Base-by-base conservation (phyloP, 768 basidiomycete genomes). In the Tylopilus cervinicoccineus region DNA sequence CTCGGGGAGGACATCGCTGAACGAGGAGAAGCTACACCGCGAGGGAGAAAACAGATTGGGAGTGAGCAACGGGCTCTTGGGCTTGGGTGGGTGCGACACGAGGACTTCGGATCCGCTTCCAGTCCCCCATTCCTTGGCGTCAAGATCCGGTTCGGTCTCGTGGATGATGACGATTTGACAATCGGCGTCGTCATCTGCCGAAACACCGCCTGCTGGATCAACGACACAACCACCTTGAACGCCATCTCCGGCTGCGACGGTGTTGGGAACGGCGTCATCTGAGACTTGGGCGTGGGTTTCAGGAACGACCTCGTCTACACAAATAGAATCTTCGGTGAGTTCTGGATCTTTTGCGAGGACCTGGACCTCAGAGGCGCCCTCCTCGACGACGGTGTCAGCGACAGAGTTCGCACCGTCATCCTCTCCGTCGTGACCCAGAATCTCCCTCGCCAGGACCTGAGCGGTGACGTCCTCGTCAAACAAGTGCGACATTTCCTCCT, bases 381-480 rank as follows among this genome's bases (percentile, higher is more conserved):
- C 48, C 36, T 51, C 46, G 43, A 55, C 44, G 29, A 41, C 23
- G 9, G 53, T 59, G 14, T 55, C 53, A 6, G 48, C n/a, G 41
- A 16, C 38, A 5, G 53, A 45, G 4, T 57, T 53, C 13, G 33
- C 22, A 14, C 31, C 29, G 14, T 24, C n/a, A 4, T 52, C 47
- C 20, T 47, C 53, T 11, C 26, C 26, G 26, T 27, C 11, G 9
- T 33, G 14, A 5, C 41, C 52, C 13, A 59, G 20, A 38, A 70
- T 68, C 41, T 69, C 66, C 47, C 33, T 48, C n/a, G 67, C 67
- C 16, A 70, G 56, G 17, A 55, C 54, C 44, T 57, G 40, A 20
- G 65, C 57, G 6, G 66, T 63, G 24, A 64, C 52, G n/a, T 66
- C 62, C 33, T 63, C 64, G 24, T 68, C 64, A 46, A 69, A 61